phyloP scores from a whole-genome alignment of 1,284 basidiomycete genomes.

The Schizopora paradoxa region DNA sequence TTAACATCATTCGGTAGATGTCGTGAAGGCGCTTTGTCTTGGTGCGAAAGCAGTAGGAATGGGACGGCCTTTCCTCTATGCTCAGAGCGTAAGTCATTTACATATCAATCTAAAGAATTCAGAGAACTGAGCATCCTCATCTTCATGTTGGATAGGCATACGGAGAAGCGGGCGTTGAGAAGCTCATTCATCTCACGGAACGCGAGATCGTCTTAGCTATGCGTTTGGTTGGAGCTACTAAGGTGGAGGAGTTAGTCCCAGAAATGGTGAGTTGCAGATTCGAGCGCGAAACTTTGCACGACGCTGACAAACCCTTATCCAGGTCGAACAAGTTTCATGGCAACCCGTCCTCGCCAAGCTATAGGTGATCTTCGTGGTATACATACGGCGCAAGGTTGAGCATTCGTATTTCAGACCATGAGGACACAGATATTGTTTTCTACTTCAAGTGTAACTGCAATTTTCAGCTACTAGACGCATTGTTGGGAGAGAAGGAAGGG shows the following conservation, averaged over 20 bases:
- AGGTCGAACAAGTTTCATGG: conserved; percentile 16
- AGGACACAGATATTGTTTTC: too few species aligned
- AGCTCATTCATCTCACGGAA: conserved; percentile 67
- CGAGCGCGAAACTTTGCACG: background rate
- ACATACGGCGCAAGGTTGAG: too few species aligned
- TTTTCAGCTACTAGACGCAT: too few species aligned
- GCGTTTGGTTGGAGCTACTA: conserved; percentile 73
- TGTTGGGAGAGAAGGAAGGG: too few species aligned
- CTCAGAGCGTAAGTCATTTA: conserved; percentile 62
- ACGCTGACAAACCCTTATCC: background rate
- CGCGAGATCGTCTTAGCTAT: conserved; percentile 81
- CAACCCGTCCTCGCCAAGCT: conserved; percentile 10
- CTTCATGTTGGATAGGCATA: conserved; percentile 51
- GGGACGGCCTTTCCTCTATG: conserved; percentile 87
- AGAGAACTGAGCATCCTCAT: conserved; percentile 11
- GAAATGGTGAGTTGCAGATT: conserved; percentile 56
- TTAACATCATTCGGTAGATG: conserved; percentile 41
- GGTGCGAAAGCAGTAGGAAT: conserved; percentile 89
- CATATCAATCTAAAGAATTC: conserved; percentile 2
- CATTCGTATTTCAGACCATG: too few species aligned
- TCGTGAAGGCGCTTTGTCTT: conserved; percentile 87
- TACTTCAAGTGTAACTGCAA: too few species aligned
- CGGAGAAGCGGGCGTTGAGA: conserved; percentile 76
- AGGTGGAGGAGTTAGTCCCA: conserved; percentile 65
- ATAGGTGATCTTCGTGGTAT: too few species aligned